Percentiles rank a stretch among this genome's conserved stretches.
These are phyloP conservation scores for Termitomyces sp. DNA, from an alignment of 768 basidiomycete species.

Conservation along the genomic window DNA sequence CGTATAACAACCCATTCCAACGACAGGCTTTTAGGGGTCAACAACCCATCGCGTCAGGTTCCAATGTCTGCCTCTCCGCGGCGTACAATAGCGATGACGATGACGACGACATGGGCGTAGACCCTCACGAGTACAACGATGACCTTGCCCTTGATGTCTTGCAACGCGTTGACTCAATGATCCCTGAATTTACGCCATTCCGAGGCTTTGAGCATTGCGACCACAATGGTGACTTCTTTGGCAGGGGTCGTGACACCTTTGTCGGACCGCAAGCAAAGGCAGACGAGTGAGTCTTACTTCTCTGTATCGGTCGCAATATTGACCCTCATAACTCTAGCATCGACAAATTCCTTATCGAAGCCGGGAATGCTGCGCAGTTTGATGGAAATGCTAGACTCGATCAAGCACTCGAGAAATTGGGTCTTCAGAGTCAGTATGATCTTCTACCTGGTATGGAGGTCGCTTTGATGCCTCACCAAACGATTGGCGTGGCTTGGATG, in stretches of 20 bases:
- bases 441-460: slow-evolving; percentile 57
- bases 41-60: slow-evolving; percentile 18
- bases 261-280: slow-evolving; percentile 41
- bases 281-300: slow-evolving; percentile 41
- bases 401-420: slow-evolving; percentile 50
- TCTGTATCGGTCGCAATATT: not conserved
- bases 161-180: slow-evolving; percentile 4
- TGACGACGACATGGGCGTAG: slow-evolving; percentile 5
- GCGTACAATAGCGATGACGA: not conserved
- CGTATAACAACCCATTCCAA: not conserved
- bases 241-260: slow-evolving; percentile 42
- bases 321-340: slow-evolving; percentile 31
- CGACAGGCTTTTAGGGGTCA: not conserved
- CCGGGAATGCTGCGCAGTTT: slow-evolving; percentile 56
- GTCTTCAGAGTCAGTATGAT: slow-evolving; percentile 42
- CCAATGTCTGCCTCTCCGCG: slow-evolving; percentile 7
- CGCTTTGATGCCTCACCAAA: slow-evolving; percentile 65
- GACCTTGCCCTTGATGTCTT: slow-evolving; percentile 9
- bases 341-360: slow-evolving; percentile 48
- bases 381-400: slow-evolving; percentile 59
- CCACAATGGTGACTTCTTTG: slow-evolving; percentile 42
- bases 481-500: slow-evolving; percentile 65
- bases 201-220: slow-evolving; percentile 30
- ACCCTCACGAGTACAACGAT: slow-evolving; percentile 14
- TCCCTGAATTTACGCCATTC: slow-evolving; percentile 23